Percentiles rank a stretch among this genome's conserved stretches.
These are phyloP conservation scores for Pholiota conissans DNA, from an alignment of 768 basidiomycete genomes.

Conservation along the genomic window DNA sequence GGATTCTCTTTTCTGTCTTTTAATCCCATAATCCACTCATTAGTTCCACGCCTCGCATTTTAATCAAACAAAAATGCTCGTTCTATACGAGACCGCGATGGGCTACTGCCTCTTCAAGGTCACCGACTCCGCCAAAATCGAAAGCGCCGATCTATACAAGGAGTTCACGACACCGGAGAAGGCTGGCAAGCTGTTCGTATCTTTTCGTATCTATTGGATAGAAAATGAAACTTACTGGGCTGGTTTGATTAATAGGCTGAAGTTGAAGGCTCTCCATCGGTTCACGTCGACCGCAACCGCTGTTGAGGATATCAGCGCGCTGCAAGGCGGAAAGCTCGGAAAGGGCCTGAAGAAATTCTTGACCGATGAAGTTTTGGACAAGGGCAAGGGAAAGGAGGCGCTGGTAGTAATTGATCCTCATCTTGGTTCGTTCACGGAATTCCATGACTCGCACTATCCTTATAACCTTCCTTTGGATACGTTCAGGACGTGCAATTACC, in stretches of 20 bases:
- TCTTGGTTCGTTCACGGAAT: constrained; percentile 61
- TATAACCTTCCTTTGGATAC: not conserved
- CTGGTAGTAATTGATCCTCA: constrained; percentile 87
- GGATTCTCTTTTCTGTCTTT: constrained; percentile 6
- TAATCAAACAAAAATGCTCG: constrained; percentile 69
- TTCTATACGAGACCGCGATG: constrained; percentile 93
- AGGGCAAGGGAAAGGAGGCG: constrained; percentile 86
- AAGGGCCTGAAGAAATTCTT: constrained; percentile 94
- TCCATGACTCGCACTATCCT: not conserved
- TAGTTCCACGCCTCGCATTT: not conserved
- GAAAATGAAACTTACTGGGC: constrained; percentile 7
- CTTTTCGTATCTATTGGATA: not conserved
- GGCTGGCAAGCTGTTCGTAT: constrained; percentile 86
- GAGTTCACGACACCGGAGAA: constrained; percentile 92
- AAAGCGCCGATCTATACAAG: constrained; percentile 83
- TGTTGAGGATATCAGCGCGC: constrained; percentile 92
- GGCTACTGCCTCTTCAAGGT: constrained; percentile 99
- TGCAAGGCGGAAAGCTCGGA: constrained; percentile 91
- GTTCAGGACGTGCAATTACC: constrained; percentile 76
- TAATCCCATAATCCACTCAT: constrained; percentile 2
- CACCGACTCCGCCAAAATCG: constrained; percentile 83
- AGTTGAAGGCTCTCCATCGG: constrained; percentile 92
- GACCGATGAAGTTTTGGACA: constrained; percentile 80
- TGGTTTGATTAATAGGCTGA: constrained; percentile 60
- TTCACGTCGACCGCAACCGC: constrained; percentile 96